Base-by-base conservation (phyloP, 2,329 filamentous ascomycete species). In the Colletotrichum caudatum region DNA sequence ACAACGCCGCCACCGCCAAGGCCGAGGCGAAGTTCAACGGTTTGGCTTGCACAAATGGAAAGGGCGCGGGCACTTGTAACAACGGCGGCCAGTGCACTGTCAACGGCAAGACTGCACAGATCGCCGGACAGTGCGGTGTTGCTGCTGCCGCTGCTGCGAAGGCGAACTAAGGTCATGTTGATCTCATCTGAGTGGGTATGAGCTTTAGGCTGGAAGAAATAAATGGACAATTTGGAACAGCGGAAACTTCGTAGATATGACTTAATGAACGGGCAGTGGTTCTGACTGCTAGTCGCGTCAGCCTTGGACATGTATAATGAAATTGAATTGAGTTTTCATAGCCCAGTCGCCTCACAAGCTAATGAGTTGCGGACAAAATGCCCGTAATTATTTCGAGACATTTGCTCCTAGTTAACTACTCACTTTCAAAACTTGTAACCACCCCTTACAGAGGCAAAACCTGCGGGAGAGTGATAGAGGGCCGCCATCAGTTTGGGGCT, bases 111-210 rank as follows among this genome's bases (percentile, higher is more conserved):
- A 69, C 69, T 3, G 46, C 54, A 8, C n/a, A 26, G n/a, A 69
- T 72, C 29, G 65, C 65, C 5, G 69, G 69, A 11, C 69, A 72
- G 60, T 72, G 69, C 26, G 69, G 69, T 14, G 57, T 70, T 16
- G 67, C 67, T 29, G 60, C 46, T 12, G 60, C 60, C 1, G 37
- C 37, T 14, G 37, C 37, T 14, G 37, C 37, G 12, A 39, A 39
- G 12, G 37, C 37, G 11, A 14, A 14, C 37, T 3, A 51, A 9
- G 46, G 58, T 20, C 6, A 58, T 18, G 39, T 59, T 29, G 37
- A 60, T 8, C 14, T 44, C 20, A 41, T 57, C 53, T 64, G 39
- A 48, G 7, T 41, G 26, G 14, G 62, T 39, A 9, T 37, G 29
- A 3, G 20, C 23, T 9, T 41, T 6, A 9, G 20, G 9, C 5